Evolutionary conservation across 1,284 basidiomycete genomes (phyloP).

Genomic region (Ganoderma meredithae): DNA sequence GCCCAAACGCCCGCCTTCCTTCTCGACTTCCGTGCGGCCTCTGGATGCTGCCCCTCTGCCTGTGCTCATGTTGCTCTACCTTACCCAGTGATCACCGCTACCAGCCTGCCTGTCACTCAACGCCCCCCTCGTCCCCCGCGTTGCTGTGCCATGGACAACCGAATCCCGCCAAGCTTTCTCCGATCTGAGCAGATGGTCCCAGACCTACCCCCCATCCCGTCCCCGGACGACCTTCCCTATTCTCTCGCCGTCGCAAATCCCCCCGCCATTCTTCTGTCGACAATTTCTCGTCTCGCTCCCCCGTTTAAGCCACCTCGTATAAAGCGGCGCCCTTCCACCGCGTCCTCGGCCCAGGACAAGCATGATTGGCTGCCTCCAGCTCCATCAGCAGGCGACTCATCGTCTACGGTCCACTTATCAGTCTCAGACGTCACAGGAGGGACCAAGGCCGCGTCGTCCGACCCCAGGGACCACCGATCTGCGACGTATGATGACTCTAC

Average conservation of each 20-base stretch:
- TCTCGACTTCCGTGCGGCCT: not conserved
- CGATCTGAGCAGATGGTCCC: conserved; percentile 37
- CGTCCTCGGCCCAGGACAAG: conserved; percentile 42
- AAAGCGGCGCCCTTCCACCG: conserved; percentile 55
- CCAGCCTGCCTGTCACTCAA: not conserved
- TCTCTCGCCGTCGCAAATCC: conserved; percentile 31
- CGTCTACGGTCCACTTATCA: conserved; percentile 25
- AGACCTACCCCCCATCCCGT: conserved; percentile 30
- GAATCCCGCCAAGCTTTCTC: conserved; percentile 13
- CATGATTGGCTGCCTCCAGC: conserved; percentile 37
- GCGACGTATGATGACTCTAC: conserved; percentile 28
- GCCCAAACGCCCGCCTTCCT: not conserved
- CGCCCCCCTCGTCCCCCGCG: not conserved
- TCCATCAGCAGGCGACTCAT: conserved; percentile 32
- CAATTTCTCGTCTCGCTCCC: conserved; percentile 35
- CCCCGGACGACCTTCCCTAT: conserved; percentile 31
- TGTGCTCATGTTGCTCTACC: conserved; percentile 1
- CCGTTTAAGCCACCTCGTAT: conserved; percentile 22
- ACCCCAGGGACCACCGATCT: conserved; percentile 15
- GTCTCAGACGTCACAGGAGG: conserved; percentile 13
- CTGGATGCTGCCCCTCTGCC: not conserved
- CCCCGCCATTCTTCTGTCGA: conserved; percentile 31
- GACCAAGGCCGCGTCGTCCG: conserved; percentile 17
- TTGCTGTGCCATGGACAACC: conserved; percentile 23
- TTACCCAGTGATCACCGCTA: not conserved